Percentiles rank a stretch among this genome's conserved stretches.
These are phyloP conservation scores for Passiflora organensis DNA, from an alignment of 345 rosid species.

Conservation along the genomic window DNA sequence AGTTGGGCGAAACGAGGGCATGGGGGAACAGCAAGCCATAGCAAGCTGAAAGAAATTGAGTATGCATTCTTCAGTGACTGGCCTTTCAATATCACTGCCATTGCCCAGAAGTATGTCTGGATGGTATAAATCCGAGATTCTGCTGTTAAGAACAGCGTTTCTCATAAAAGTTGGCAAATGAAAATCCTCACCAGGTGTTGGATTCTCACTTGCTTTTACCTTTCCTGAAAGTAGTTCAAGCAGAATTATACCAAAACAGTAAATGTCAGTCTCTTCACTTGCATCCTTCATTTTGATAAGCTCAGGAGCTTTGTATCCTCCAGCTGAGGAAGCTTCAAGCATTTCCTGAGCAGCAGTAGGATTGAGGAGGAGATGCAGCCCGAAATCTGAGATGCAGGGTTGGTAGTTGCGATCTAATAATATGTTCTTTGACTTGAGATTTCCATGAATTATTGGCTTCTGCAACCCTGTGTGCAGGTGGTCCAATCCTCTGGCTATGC, in stretches of 20 bases:
- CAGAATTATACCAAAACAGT: constrained; percentile 69
- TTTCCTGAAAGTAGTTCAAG: constrained; percentile 79
- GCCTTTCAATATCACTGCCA: constrained; percentile 21
- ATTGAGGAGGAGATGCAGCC: constrained; percentile 62
- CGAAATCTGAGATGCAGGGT: constrained; percentile 64
- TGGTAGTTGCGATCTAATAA: constrained; percentile 44
- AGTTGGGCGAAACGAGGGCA: constrained; percentile 74
- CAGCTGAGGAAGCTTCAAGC: constrained; percentile 66
- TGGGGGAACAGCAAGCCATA: constrained; percentile 82
- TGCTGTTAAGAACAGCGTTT: constrained; percentile 55
- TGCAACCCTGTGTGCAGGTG: constrained; percentile 67
- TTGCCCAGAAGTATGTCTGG: constrained; percentile 50
- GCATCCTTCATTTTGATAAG: constrained; percentile 78
- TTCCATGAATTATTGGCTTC: constrained; percentile 65
- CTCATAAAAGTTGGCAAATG: constrained; percentile 59
- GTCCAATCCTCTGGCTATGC: constrained; percentile 65
- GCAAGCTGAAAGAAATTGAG: constrained; percentile 74
- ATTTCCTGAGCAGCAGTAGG: constrained; percentile 62
- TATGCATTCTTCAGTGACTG: constrained; percentile 52
- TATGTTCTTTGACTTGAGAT: constrained; percentile 76
- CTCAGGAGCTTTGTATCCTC: constrained; percentile 96
- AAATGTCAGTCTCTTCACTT: constrained; percentile 59
- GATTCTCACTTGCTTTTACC: constrained; percentile 57
- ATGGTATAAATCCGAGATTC: constrained; percentile 56
- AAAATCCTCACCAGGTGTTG: constrained; percentile 55